Base-by-base conservation (phyloP, 2,329 filamentous ascomycete species). In the Sclerotinia spermophila region DNA sequence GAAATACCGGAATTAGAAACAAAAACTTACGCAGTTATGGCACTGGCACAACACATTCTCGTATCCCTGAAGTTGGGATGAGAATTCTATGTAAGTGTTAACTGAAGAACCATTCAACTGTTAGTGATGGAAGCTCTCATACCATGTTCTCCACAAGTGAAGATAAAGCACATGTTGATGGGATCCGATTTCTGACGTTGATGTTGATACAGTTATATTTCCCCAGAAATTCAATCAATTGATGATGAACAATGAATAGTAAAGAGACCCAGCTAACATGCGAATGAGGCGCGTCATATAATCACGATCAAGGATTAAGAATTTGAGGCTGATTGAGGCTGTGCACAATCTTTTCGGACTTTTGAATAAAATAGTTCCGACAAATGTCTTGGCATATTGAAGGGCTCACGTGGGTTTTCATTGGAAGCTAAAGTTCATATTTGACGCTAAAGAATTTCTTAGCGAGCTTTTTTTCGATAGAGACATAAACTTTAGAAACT, bases 31-130 rank as follows among this genome's bases (percentile, higher is more conserved):
- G 79, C 88, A 90, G 80, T 90, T 89, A 79, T 88, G 85, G 77
- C 88, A 90, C 76, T 88, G 87, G 77, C 86, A 89, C 67, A 86
- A 80, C 72, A 89, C 79, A 74, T 86, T 85, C 76, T 90, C 86
- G 78, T 89, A 90, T 74, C 88, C 88, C 69, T 86, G 67, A 33
- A 80, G 72, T 53, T 79, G 75, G 45, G 73, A 74, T 48, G 77
- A 76, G 77, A 79, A 80, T 70, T 80, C 78, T 78, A 44, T 55
- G 38, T 51, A 48, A 27, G 35, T 70, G 64, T 77, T 67, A 77
- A 73, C 64, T 72, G 15, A 30, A 53, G 35, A 38, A 45, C 30
- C 8, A 45, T 59, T 15, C 24, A 40, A 40, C n/a, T 53, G 19
- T 53, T 8, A 5, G n/a, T 40, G n/a, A 66, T 42, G n/a, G 15